Percentiles rank a stretch among this genome's conserved stretches.
Evolutionary conservation across 768 basidiomycete genomes (phyloP).

Genomic region (Tricholoma saponaceum): DNA sequence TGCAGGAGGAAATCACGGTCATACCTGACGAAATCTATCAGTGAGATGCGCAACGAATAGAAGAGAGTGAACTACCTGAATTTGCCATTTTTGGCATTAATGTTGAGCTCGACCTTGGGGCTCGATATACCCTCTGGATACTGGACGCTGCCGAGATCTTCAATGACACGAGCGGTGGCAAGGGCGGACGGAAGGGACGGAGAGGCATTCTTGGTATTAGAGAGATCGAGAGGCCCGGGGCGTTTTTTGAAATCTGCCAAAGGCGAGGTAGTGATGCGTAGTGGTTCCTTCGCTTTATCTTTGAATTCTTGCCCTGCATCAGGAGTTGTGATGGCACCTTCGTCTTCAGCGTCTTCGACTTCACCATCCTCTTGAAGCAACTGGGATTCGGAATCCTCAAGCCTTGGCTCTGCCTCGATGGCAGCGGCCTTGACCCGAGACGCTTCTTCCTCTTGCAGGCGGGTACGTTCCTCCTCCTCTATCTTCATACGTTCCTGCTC

Average conservation of each 20-base stretch:
- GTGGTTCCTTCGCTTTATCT: conserved; percentile 46
- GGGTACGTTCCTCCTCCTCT: conserved; percentile 28
- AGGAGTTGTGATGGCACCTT: conserved; percentile 46
- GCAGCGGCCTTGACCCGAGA: conserved; percentile 38
- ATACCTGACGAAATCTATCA: conserved; percentile 52
- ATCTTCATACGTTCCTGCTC: conserved; percentile 31
- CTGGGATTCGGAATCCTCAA: conserved; percentile 23
- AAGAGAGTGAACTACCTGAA: conserved; percentile 54
- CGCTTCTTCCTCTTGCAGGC: conserved; percentile 30
- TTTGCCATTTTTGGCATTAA: conserved; percentile 79
- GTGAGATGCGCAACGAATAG: not conserved
- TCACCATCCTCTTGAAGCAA: conserved; percentile 29
- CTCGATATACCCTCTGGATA: conserved; percentile 85
- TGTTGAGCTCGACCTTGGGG: conserved; percentile 82
- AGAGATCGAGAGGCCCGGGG: conserved; percentile 73
- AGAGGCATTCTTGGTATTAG: conserved; percentile 42
- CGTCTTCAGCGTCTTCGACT: conserved; percentile 19
- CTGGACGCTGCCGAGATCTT: conserved; percentile 68
- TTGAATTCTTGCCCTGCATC: conserved; percentile 36
- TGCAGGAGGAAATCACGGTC: conserved; percentile 97
- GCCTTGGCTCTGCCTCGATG: conserved; percentile 27
- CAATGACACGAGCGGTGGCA: conserved; percentile 80
- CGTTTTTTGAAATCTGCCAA: conserved; percentile 42
- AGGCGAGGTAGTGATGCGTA: conserved; percentile 63
- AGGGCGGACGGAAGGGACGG: conserved; percentile 61